Conservation (phyloP, 2,329 filamentous ascomycete genomes). For the Calonectria montana region DNA sequence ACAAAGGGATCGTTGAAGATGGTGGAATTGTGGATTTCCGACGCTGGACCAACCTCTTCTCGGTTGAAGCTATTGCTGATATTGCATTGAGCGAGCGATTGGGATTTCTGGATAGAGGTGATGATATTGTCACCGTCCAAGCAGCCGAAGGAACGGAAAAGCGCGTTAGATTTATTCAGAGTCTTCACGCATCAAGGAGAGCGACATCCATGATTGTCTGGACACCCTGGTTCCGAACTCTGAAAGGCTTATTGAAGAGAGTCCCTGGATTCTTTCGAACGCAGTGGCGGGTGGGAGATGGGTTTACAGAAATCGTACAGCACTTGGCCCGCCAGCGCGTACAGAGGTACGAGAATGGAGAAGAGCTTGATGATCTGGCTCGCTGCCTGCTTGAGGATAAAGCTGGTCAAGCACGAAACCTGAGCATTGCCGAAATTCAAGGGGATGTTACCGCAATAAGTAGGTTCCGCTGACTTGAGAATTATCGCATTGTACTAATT, state of each 20-base stretch:
- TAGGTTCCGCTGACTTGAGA: neutral
- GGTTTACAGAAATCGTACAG: slow-evolving; percentile 52
- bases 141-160: neutral
- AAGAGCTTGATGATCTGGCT: slow-evolving; percentile 70
- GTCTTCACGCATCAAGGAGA: slow-evolving; percentile 60
- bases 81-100: neutral
- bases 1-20: neutral
- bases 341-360: slow-evolving; percentile 49
- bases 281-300: slow-evolving; percentile 42
- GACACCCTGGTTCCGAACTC: slow-evolving; percentile 61
- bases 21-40: neutral
- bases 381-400: slow-evolving; percentile 62
- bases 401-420: slow-evolving; percentile 51
- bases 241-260: slow-evolving; percentile 59
- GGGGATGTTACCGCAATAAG: slow-evolving; percentile 58
- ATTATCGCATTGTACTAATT: neutral
- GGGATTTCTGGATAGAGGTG: neutral
- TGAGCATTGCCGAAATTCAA: slow-evolving; percentile 67
- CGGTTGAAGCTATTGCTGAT: neutral
- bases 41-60: neutral
- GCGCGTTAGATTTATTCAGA: slow-evolving; percentile 58
- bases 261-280: slow-evolving; percentile 53
- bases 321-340: slow-evolving; percentile 51
- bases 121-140: neutral
- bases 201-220: slow-evolving; percentile 62